Percentiles rank a stretch among this genome's conserved stretches.
Conservation (phyloP, 2,329 filamentous ascomycete genomes). For the Colletotrichum sp. region DNA sequence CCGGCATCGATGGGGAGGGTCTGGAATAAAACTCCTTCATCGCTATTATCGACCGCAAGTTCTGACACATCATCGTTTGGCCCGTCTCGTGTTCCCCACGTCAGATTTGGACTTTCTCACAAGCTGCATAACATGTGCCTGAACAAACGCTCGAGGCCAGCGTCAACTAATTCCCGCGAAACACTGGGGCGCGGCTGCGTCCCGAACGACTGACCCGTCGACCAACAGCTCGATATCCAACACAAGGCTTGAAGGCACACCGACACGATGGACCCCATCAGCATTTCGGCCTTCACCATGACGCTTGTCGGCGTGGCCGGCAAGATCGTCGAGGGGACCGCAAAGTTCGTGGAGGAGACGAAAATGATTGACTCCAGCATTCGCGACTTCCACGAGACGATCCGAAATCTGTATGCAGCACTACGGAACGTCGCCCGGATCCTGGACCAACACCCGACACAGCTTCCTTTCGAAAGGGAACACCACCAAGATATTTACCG, state of each 20-base stretch:
- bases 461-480: slow-evolving; percentile 26
- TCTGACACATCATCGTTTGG: neutral
- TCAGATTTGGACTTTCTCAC: neutral
- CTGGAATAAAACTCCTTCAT: neutral
- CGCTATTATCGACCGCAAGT: neutral
- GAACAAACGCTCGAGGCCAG: neutral
- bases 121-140: neutral
- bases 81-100: neutral
- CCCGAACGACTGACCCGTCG: neutral
- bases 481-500: slow-evolving; percentile 27
- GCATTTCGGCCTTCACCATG: slow-evolving; percentile 21
- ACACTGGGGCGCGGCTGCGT: neutral
- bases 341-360: slow-evolving; percentile 26
- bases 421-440: slow-evolving; percentile 22
- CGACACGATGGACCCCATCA: slow-evolving; percentile 26
- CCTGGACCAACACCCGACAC: slow-evolving; percentile 20
- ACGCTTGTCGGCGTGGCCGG: slow-evolving; percentile 24
- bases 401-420: slow-evolving; percentile 21
- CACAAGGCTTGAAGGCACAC: neutral
- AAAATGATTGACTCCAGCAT: slow-evolving; percentile 22
- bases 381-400: slow-evolving; percentile 25
- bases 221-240: neutral
- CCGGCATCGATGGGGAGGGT: neutral
- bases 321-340: slow-evolving; percentile 23
- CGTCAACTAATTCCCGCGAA: neutral